Base-by-base conservation (phyloP, 768 basidiomycete species). In the Kwoniella newhampshirensis region DNA sequence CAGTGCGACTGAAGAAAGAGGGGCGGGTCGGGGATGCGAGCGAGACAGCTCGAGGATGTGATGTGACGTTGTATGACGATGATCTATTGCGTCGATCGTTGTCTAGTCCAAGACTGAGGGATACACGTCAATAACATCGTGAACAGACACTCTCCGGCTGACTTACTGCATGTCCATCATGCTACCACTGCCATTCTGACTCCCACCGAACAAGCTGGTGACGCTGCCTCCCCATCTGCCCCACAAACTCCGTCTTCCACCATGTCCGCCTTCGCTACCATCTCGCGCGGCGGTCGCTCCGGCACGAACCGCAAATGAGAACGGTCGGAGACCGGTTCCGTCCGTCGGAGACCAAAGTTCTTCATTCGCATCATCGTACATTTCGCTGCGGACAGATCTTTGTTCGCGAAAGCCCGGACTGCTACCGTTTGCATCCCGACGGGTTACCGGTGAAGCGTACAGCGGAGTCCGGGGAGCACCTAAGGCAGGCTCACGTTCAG, bases 141-240 rank as follows among this genome's bases (percentile, higher is more conserved):
- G 35, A 32, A 41, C 15, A 21, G 21, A 54, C 39, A 1, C 23
- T 39, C 25, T 45, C 15, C 12, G 12, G 9, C 26, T 18, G 40
- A 74, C 77, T 59, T 51, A 77, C 77, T 77, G 77, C 77, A 77
- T 77, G 57, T 77, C 75, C 73, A 77, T 74, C 77, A 77, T 76
- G 46, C 74, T 75, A 1, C 77, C 77, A 61, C 75, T 76, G 30
- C 75, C 76, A 45, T 68, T 72, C 57, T 75, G 74, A 63, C 72
- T 74, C 17, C 77, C 75, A 8, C 75, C 71, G 58, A 76, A 76
- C 39, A 76, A 64, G 54, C 75, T 76, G 21, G 75, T 76, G 11
- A 76, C 75, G 52, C 73, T 74, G 6, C 73, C 71, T 15, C 77
- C 68, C 67, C 71, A 73, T 53, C 70, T 28, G 20, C 74, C 70